Evolutionary conservation across 2,329 filamentous ascomycete genomes (phyloP), one percentile per base, ranked within the genome.

Genomic region (Penicillium italicum): DNA sequence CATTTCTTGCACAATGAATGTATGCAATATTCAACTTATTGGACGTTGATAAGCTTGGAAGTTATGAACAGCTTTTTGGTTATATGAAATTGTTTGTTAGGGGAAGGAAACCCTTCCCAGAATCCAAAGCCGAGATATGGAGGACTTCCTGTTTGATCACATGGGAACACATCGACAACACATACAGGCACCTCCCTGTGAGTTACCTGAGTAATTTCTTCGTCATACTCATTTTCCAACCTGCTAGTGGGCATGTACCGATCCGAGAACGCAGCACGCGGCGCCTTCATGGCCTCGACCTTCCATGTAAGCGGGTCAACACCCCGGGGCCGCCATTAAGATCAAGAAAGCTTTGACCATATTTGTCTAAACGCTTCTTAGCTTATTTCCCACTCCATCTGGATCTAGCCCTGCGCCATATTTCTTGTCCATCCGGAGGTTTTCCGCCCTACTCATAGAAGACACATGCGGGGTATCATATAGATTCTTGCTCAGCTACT

Each of bases 371-470:
- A 10, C 47, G 43, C 28, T 53, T 52, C 31, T 40, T 16, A 3
- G 54, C 48, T 49, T 53, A n/a, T 4, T 43, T 30, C 4, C 43
- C 31, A 44, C 18, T 7, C 49, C 54, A 3, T 8, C 24, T 33
- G 75, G 42, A 73, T 75, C 57, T 69, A 77, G 65, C 0, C 74
- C 75, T 6, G 67, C 53, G 2, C 74, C 73, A 44, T 74, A 77
- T 55, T 77, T 74, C 26, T 77, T 75, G 33, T 77, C 72, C 0
- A 68, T 53, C 12, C 72, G 56, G 0, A 0, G 75, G 73, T 42
- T 77, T 75, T 1, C 75, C 72, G 8, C 55, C 69, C 75, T 75
- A 77, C 42, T 77, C 77, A 59, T 76, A 77, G 54, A 77, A 77
- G 5, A 77, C 64, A 49, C 77, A 77, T 3, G 75, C 75, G 2